Evolutionary conservation across 2,329 filamentous ascomycete species (phyloP).

Genomic region (Pestalotiopsis sp.): DNA sequence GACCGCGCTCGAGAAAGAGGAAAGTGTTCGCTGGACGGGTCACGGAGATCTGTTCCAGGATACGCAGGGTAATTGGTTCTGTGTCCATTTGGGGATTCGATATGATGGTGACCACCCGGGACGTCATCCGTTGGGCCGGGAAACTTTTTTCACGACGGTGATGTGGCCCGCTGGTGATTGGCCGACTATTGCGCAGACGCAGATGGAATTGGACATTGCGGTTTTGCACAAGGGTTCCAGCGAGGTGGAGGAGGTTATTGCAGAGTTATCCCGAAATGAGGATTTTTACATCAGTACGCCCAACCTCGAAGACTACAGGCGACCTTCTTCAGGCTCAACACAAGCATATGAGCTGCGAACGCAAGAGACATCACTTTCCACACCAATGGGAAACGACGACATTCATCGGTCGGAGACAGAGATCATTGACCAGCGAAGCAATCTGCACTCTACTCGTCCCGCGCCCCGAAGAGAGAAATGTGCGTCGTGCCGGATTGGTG

Average conservation of each 20-base stretch:
- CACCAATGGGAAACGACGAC: not conserved
- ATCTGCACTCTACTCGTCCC: not conserved
- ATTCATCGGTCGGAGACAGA: not conserved
- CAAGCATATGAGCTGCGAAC: not conserved
- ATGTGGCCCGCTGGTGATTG: not conserved
- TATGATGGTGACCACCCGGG: not conserved
- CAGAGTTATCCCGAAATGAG: no score
- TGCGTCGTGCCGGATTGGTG: not conserved
- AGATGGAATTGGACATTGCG: not conserved
- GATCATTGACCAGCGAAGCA: not conserved
- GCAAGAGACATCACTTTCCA: not conserved
- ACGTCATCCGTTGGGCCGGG: not conserved
- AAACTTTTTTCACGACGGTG: not conserved
- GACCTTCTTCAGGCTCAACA: not conserved
- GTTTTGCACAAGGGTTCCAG: no score
- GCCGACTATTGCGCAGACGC: not conserved
- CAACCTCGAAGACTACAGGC: not conserved
- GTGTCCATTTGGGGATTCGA: conserved; percentile 11
- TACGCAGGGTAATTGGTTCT: conserved; percentile 47
- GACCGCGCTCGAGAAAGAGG: conserved; percentile 30
- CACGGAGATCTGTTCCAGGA: conserved; percentile 37
- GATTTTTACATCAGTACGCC: not conserved
- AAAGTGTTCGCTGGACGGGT: conserved; percentile 33
- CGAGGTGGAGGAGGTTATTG: no score
- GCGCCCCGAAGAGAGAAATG: not conserved